Base-by-base conservation (phyloP, 179 eudicot genomes). In the Heliamphora pulchella region DNA sequence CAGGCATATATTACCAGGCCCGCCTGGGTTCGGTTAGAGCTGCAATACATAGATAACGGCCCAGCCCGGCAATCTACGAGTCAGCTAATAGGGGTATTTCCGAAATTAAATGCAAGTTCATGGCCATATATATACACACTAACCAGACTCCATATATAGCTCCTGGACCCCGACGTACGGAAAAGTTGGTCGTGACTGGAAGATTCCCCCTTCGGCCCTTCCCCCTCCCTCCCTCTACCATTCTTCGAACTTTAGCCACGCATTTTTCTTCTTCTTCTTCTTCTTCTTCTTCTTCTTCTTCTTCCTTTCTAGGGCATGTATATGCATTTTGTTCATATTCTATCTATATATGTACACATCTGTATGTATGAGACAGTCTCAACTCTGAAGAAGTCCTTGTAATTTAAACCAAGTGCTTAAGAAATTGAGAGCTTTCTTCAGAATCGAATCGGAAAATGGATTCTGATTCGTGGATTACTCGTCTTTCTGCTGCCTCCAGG, bases 391-490 rank as follows among this genome's bases (percentile, higher is more conserved):
- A 71, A 48, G 50, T 51, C 2, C 14, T 18, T 9, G 39, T 15
- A 70, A 70, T 70, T 47, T 70, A 44, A 69, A 48, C 39, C 75
- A 71, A 50, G 2, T 11, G 8, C n/a, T 2, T 39, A 1, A 44
- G 61, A 62, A 9, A 43, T 48, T 1, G 0, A 46, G 53, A 18
- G 3, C 14, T 54, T 65, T 67, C 74, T 9, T 8, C 8, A 13
- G 43, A 76, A 63, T 63, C 72, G 46, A 39, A 48, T 3, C 11
- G 43, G 41, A 5, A 7, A 53, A 91, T 93, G 96, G 98, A 94
- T 65, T 86, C 91, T 17, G 89, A 94, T 89, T 88, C 87, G 41
- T 88, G 97, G 97, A 73, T 85, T 69, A 76, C 87, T 71, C 86
- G 92, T 41, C 70, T 89, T 20, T 84, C 90, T 69, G 71, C 85